Percentiles rank a stretch among this genome's conserved stretches.
phyloP scores from a whole-genome alignment of 257 asterid species.

The Scutellaria barbata region DNA sequence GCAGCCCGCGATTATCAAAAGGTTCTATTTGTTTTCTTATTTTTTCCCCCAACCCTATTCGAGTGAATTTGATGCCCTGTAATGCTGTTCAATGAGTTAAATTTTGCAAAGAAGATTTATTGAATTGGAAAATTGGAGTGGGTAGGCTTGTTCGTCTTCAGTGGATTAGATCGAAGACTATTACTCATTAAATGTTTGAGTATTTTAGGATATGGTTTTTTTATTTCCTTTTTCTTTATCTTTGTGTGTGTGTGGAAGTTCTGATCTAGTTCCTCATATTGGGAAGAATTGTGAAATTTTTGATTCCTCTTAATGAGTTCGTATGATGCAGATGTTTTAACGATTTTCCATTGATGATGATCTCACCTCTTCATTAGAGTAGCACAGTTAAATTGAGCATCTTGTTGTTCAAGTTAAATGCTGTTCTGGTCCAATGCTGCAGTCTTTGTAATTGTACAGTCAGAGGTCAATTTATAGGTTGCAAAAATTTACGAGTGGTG shows the following conservation, averaged over 20 bases:
- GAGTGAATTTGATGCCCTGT: constrained; percentile 14
- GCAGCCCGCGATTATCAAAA: constrained; percentile 99
- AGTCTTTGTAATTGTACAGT: constrained; percentile 9
- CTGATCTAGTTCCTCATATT: constrained; percentile 5
- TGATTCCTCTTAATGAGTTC: not conserved
- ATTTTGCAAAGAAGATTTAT: not conserved
- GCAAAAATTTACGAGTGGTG: not conserved
- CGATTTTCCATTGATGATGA: constrained; percentile 3
- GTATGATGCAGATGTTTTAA: not conserved
- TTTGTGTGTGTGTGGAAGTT: constrained; percentile 9
- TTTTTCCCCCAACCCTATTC: not conserved
- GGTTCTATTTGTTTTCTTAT: constrained; percentile 41
- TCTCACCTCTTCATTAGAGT: not conserved
- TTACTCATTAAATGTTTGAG: not conserved
- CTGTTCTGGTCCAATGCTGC: constrained; percentile 5
- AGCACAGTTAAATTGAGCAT: not conserved
- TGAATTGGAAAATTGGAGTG: constrained; percentile 11
- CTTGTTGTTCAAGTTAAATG: constrained; percentile 2
- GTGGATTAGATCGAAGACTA: constrained; percentile 10
- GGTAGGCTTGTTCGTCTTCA: not conserved
- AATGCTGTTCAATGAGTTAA: not conserved
- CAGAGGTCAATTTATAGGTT: not conserved
- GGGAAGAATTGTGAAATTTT: not conserved
- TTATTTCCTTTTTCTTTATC: not conserved
- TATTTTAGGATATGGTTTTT: not conserved